Percentiles rank a stretch among this genome's conserved stretches.
phyloP scores from a whole-genome alignment of 495 filamentous ascomycete genomes.

The Penicillium dipodomyicola region DNA sequence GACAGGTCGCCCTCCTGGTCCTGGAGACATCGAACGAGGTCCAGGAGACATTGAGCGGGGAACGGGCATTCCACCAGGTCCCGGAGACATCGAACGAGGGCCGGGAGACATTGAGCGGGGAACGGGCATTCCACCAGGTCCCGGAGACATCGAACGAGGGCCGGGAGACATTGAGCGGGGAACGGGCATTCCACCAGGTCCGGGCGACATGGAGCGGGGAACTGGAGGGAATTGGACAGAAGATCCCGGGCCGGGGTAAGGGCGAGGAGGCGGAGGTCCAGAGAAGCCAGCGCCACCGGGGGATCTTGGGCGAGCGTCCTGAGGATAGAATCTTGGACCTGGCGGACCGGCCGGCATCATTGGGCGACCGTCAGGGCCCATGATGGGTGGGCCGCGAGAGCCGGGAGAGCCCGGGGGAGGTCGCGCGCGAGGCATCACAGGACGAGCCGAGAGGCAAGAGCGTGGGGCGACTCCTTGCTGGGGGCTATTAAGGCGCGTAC shows the following conservation, averaged over 20 bases:
- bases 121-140: no score
- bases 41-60: slow-evolving; percentile 43
- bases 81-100: slow-evolving; percentile 40
- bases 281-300: slow-evolving; percentile 30
- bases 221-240: slow-evolving; percentile 17
- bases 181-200: slow-evolving; percentile 20
- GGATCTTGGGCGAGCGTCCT: slow-evolving; percentile 40
- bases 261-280: slow-evolving; percentile 36
- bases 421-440: slow-evolving; percentile 79
- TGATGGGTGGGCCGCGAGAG: slow-evolving; percentile 49
- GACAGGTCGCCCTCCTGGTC: slow-evolving; percentile 16
- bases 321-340: slow-evolving; percentile 39
- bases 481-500: slow-evolving; percentile 83
- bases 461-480: slow-evolving; percentile 90
- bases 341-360: slow-evolving; percentile 35
- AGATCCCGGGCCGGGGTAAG: slow-evolving; percentile 30
- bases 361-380: slow-evolving; percentile 49
- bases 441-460: slow-evolving; percentile 87
- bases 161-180: slow-evolving; percentile 43
- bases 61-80: slow-evolving; percentile 21
- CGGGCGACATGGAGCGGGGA: slow-evolving; percentile 32
- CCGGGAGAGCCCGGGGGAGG: slow-evolving; percentile 50
- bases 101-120: slow-evolving; percentile 33
- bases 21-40: slow-evolving; percentile 42
- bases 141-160: slow-evolving; percentile 42